Base-by-base conservation (phyloP, 2,329 filamentous ascomycete genomes). In the Madurella fahalii region DNA sequence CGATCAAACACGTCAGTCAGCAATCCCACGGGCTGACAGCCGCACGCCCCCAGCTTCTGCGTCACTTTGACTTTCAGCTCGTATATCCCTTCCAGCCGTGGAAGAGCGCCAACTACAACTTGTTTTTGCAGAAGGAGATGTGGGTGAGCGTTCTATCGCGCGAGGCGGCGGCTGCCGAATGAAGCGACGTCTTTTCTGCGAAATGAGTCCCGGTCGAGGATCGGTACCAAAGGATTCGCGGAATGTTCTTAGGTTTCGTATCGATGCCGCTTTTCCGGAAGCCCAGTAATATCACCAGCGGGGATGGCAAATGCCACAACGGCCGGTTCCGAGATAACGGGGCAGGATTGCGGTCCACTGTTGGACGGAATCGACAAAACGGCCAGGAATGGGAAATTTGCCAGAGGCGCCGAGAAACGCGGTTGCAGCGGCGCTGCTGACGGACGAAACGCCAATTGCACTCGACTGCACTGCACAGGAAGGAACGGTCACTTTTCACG, bases 41-140 rank as follows among this genome's bases (percentile, higher is more conserved):
- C 25, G 25, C 25, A 7, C 25, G 25, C 7, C 4, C 25, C 25
- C 25, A 25, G 25, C 25, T 25, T 25, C 25, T 25, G 25, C 60
- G 63, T 4, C 51, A 53, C 9, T 69, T 70, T 47, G 67, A 69
- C 50, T 67, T 69, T 37, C 66, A 68, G 43, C 54, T 69, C 7
- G 58, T 65, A 12, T 57, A 68, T 16, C 66, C 68, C 1, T 52
- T 16, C 16, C 60, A 55, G 31, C 65, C 63, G 34, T 62, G 60
- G 60, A 61, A 65, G 9, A 62, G 58, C 17, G 25, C 39, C 25
- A 68, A 66, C 51, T 62, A 61, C 52, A 64, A 63, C 52, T 58
- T 66, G 18, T 66, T 60, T n/a, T 54, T 69, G 40, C 65, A 68
- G 17, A 56, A 58, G 16, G 62, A 67, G 25, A 67, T 68, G 62